Conservation (phyloP, 768 basidiomycete genomes). For the Collybia nuda region DNA sequence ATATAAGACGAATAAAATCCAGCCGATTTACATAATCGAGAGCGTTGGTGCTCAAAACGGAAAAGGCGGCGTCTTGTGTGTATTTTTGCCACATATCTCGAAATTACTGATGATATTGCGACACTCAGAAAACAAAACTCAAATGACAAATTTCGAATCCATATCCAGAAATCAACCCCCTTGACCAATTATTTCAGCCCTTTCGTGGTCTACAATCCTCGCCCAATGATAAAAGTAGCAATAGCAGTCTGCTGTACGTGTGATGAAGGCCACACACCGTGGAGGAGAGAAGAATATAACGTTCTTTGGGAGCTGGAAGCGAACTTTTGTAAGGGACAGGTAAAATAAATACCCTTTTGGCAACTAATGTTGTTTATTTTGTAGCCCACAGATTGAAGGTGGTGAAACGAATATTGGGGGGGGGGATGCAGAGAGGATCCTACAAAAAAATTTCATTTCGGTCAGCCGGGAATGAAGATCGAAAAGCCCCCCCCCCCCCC, state of each 20-base stretch:
- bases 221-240: slow-evolving; percentile 77
- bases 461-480: too few relatives aligned
- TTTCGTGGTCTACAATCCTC: slow-evolving; percentile 76
- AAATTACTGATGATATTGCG: background rate
- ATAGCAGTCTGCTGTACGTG: slow-evolving; percentile 83
- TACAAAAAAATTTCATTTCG: slow-evolving; percentile 24
- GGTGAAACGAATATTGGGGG: slow-evolving; percentile 65
- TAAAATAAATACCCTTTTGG: slow-evolving; percentile 26
- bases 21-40: slow-evolving; percentile 75
- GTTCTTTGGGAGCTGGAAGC: slow-evolving; percentile 81
- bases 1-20: slow-evolving; percentile 58
- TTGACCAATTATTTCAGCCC: slow-evolving; percentile 76
- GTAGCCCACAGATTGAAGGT: slow-evolving; percentile 39
- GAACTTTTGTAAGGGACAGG: slow-evolving; percentile 65
- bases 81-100: slow-evolving; percentile 4
- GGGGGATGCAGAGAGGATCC: slow-evolving; percentile 72
- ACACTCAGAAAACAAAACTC: slow-evolving; percentile 58
- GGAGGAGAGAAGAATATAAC: slow-evolving; percentile 80
- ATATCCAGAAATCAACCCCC: slow-evolving; percentile 85
- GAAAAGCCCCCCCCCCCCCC: too few relatives aligned
- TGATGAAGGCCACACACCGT: slow-evolving; percentile 80
- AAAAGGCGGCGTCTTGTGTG: slow-evolving; percentile 67
- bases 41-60: slow-evolving; percentile 68
- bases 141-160: slow-evolving; percentile 78
- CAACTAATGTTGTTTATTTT: background rate